Base-by-base conservation (phyloP, 176 grass and related monocot species). In the Pontederia crassipes region DNA sequence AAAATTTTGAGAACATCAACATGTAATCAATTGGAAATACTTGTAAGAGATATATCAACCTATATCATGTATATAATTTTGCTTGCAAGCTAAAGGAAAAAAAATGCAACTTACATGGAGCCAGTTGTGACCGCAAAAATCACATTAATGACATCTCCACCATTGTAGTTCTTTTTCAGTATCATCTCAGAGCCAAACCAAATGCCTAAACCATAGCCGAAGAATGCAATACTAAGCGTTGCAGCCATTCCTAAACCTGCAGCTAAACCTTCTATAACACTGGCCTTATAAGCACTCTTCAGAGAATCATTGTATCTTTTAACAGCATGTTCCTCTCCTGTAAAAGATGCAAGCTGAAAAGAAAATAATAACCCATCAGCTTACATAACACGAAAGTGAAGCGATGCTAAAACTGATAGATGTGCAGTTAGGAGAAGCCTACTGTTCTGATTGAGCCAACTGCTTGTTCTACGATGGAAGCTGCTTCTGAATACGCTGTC, bases 391-490 rank as follows among this genome's bases (percentile, higher is more conserved):
- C 8, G 49, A 65, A 28, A 11, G 14, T 26, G 14, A 24, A 17
- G 13, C 5, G 8, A 11, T 13, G 1, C 11, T 64, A 26, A 10
- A 65, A 65, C 45, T 45, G 13, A 26, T 54, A 16, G 5, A 54
- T 54, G 51, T 47, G 49, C n/a, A 47, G 20, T 11, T 20, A 66
- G 27, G 46, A 20, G 29, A 64, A 57, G 46, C 85, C 28, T 56
- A 95, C 85, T 35, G 90, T 89, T 86, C 82, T 89, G 54, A 95
- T 89, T 57, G 74, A 57, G 53, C 82, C 74, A 57, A 95, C 58
- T 54, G 77, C 86, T 68, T 95, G 85, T 52, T 95, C 85, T 0
- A 95, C 85, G 68, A 89, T 80, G 32, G 76, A 72, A 6, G 76
- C 89, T 46, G 89, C 85, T 52, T 89, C 79, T n/a, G 73, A 72